These are phyloP conservation scores for Ceratobasidium sp. DNA, from an alignment of 1,284 basidiomycete genomes.

Conservation along the genomic window DNA sequence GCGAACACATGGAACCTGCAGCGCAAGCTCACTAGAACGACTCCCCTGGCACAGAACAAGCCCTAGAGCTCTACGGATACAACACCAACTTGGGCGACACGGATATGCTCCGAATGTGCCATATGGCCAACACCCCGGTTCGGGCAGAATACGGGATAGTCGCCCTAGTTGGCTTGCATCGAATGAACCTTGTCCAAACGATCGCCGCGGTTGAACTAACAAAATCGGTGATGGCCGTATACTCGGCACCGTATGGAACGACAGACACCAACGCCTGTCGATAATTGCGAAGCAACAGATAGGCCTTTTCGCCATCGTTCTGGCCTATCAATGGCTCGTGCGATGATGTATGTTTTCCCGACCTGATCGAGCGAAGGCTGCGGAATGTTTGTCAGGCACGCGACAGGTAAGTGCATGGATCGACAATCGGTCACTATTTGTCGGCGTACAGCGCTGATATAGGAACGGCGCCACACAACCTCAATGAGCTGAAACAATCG, in stretches of 20 bases:
- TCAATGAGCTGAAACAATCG: background rate
- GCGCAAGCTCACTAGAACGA: background rate
- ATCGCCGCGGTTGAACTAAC: no score
- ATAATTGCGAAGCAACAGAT: background rate
- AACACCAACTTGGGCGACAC: background rate
- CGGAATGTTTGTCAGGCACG: background rate
- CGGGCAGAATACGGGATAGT: constrained; percentile 4
- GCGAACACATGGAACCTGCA: background rate
- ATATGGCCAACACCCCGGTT: background rate
- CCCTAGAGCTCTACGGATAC: no score
- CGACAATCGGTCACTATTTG: no score
- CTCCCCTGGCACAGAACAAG: background rate
- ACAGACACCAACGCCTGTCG: no score
- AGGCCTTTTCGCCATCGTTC: background rate
- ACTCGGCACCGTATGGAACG: no score
- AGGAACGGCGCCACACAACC: background rate
- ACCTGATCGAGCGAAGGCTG: background rate
- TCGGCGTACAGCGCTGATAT: no score
- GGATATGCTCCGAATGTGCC: background rate
- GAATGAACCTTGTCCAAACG: no score
- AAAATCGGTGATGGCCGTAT: no score
- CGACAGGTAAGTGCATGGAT: background rate
- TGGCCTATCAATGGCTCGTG: background rate
- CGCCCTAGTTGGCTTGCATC: no score
- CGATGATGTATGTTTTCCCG: background rate